phyloP scores from a whole-genome alignment of 257 asterid genomes.

The Nyctanthes arbortristis region DNA sequence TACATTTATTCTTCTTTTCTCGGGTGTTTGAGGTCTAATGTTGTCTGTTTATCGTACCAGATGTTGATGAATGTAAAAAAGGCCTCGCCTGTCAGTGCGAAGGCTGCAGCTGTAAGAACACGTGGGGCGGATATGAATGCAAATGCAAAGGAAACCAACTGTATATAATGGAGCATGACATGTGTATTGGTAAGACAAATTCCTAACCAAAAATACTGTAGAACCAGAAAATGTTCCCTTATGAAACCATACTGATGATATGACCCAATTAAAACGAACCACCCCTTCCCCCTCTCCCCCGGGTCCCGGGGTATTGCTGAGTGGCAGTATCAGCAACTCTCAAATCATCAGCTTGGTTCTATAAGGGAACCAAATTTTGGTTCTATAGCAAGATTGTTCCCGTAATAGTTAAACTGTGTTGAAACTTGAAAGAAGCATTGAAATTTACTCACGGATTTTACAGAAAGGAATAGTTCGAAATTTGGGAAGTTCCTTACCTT shows the following conservation, averaged over 20 bases:
- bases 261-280: too few species aligned
- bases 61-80: conserved; percentile 81
- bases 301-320: too few species aligned
- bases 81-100: conserved; percentile 67
- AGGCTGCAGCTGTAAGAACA: conserved; percentile 83
- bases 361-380: too few species aligned
- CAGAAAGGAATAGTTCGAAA: conserved; percentile 73
- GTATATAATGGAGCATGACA: conserved; percentile 76
- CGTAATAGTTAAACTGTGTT: too few species aligned
- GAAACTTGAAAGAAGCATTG: neutral
- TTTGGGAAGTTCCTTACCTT: conserved; percentile 50
- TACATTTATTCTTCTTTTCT: neutral
- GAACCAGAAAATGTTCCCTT: too few species aligned
- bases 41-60: conserved; percentile 31
- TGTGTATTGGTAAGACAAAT: conserved; percentile 66
- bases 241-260: too few species aligned
- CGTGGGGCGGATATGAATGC: conserved; percentile 86
- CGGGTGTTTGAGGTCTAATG: neutral
- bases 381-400: too few species aligned
- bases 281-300: too few species aligned
- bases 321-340: too few species aligned
- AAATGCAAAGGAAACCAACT: conserved; percentile 63
- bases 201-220: too few species aligned
- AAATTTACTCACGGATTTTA: neutral
- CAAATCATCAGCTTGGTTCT: too few species aligned